Percentiles rank a stretch among this genome's conserved stretches.
phyloP scores from a whole-genome alignment of 306 rosid genomes.

The Glycine latifolia region DNA sequence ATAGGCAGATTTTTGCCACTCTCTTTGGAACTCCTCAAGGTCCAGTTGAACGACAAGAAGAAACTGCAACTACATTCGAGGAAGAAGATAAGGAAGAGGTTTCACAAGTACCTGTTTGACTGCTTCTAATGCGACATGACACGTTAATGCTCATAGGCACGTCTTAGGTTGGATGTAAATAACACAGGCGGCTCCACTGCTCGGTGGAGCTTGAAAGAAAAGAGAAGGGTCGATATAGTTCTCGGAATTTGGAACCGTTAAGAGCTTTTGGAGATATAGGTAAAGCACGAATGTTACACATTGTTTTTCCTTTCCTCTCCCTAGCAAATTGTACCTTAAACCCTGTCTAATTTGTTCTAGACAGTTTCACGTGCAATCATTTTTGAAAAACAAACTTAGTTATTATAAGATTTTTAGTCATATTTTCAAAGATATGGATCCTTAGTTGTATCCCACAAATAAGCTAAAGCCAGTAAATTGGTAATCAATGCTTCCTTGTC shows the following conservation, averaged over 20 bases:
- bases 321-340: background rate
- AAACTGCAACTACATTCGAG: constrained; percentile 51
- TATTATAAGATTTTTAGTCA: background rate
- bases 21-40: constrained; percentile 87
- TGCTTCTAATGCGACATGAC: constrained; percentile 48
- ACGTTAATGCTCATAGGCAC: constrained; percentile 33
- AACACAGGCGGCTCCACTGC: constrained; percentile 59
- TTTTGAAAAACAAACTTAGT: background rate
- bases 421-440: background rate
- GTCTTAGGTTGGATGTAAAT: constrained; percentile 64
- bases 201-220: constrained; percentile 51
- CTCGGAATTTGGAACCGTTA: constrained; percentile 45
- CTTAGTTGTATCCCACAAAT: background rate
- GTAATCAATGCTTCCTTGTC: background rate
- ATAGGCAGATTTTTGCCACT: constrained; percentile 69
- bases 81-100: constrained; percentile 43
- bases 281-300: constrained; percentile 16
- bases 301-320: background rate
- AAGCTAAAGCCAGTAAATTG: background rate
- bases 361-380: background rate
- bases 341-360: background rate
- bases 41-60: constrained; percentile 51
- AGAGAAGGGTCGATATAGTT: constrained; percentile 10
- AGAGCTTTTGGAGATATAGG: constrained; percentile 47
- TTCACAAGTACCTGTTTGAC: constrained; percentile 39